These are phyloP conservation scores for Cladophialophora psammophila DNA, from an alignment of 2,329 filamentous ascomycete species.

Conservation along the genomic window DNA sequence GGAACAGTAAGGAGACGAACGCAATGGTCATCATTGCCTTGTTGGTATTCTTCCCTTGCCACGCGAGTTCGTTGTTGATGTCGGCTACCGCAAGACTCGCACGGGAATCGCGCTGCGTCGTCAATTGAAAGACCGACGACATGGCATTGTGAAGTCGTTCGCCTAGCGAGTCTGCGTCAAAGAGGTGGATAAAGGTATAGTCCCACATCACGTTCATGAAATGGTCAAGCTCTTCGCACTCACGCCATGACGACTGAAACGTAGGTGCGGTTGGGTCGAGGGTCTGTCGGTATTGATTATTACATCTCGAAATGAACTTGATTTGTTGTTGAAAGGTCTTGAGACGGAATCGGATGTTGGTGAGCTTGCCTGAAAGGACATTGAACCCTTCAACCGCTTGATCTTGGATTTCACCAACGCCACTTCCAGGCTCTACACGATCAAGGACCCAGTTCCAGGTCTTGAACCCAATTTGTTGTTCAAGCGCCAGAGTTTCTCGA, in stretches of 20 bases:
- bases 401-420: constrained; percentile 31
- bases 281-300: constrained; percentile 24
- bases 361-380: constrained; percentile 34
- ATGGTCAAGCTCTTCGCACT: constrained; percentile 32
- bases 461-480: constrained; percentile 34
- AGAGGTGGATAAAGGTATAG: constrained; percentile 33
- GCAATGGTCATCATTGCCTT: constrained; percentile 37
- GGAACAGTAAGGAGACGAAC: constrained; percentile 33
- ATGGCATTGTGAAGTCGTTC: constrained; percentile 36
- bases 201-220: constrained; percentile 36
- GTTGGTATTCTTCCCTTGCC: constrained; percentile 35
- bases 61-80: constrained; percentile 37
- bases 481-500: constrained; percentile 34
- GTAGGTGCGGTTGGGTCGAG: constrained; percentile 4
- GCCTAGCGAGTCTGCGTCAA: constrained; percentile 35
- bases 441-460: constrained; percentile 38
- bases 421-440: constrained; percentile 14
- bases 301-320: constrained; percentile 35
- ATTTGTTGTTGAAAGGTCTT: constrained; percentile 35
- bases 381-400: constrained; percentile 35
- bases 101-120: constrained; percentile 32
- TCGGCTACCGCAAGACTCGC: constrained; percentile 36
- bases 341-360: constrained; percentile 36
- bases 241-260: constrained; percentile 12
- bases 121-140: constrained; percentile 31